Conservation (phyloP, 441 rosid genomes). For the Bruguiera hainesii region DNA sequence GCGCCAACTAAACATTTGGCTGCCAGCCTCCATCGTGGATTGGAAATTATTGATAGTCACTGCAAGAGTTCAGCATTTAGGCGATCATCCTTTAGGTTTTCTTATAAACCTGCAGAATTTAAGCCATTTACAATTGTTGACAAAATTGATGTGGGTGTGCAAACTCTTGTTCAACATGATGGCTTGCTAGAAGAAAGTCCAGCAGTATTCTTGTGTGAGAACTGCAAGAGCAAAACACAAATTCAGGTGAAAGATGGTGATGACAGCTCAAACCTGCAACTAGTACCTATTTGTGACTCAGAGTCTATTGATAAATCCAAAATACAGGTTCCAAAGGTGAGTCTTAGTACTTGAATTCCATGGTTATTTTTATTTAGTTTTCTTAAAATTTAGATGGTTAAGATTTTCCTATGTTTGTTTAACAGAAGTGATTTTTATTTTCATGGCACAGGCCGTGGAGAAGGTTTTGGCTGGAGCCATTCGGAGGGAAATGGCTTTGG, state of each 20-base stretch:
- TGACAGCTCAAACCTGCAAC: conserved; percentile 57
- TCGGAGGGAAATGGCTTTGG: conserved; percentile 98
- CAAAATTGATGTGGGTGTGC: conserved; percentile 81
- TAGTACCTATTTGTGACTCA: conserved; percentile 57
- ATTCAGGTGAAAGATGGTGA: conserved; percentile 46
- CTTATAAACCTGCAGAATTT: conserved; percentile 54
- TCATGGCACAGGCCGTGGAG: conserved; percentile 75
- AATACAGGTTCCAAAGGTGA: conserved; percentile 84
- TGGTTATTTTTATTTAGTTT: background rate
- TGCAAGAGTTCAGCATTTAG: conserved; percentile 75
- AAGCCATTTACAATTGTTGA: conserved; percentile 42
- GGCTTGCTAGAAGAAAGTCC: conserved; percentile 37
- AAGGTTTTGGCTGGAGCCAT: conserved; percentile 97
- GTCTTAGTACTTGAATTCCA: conserved; percentile 13
- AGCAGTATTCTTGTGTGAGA: conserved; percentile 49
- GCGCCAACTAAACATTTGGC: conserved; percentile 74
- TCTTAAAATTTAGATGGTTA: background rate
- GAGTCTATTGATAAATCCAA: conserved; percentile 58
- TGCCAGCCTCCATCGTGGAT: conserved; percentile 94
- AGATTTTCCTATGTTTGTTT: background rate
- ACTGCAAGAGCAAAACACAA: conserved; percentile 49
- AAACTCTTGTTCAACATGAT: conserved; percentile 56
- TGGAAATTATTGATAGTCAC: conserved; percentile 72
- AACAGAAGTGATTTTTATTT: conserved; percentile 12
- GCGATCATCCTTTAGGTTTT: conserved; percentile 70